Evolutionary conservation across 2,329 filamentous ascomycete species (phyloP).

Genomic region (Trichophyton benhamiae): DNA sequence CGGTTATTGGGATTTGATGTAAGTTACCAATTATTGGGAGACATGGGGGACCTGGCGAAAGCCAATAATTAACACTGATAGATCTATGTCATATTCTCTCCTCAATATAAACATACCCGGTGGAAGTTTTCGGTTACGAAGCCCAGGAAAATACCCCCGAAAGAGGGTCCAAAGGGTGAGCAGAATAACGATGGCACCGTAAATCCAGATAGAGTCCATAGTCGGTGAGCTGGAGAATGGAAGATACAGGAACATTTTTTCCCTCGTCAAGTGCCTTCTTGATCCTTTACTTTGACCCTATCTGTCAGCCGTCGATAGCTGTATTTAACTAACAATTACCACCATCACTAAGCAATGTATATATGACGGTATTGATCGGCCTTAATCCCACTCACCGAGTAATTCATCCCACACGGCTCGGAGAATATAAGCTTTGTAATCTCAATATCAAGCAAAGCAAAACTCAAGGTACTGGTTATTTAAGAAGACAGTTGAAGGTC

Average conservation of each 20-base stretch:
- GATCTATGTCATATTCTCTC: neutral
- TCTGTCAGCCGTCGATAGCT: neutral
- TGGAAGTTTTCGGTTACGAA: neutral
- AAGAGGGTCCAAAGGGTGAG: neutral
- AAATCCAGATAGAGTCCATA: neutral
- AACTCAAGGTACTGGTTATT: neutral
- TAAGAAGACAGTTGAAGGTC: neutral
- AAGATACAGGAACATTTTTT: neutral
- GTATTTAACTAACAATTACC: neutral
- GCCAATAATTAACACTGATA: neutral
- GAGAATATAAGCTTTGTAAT: neutral
- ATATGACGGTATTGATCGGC: neutral
- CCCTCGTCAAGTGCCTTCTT: neutral
- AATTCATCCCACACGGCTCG: neutral
- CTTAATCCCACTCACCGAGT: neutral
- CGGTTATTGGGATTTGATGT: slow-evolving; percentile 27
- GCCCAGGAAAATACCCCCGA: neutral
- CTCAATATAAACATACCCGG: neutral
- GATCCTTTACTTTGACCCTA: neutral
- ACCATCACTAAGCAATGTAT: too few relatives aligned
- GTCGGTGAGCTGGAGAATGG: neutral
- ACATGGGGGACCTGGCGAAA: slow-evolving; percentile 41
- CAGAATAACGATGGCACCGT: neutral
- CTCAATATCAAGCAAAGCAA: neutral
- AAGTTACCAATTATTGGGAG: slow-evolving; percentile 42